Base-by-base conservation (phyloP, 257 asterid genomes). In the Solanum chmielewskii region DNA sequence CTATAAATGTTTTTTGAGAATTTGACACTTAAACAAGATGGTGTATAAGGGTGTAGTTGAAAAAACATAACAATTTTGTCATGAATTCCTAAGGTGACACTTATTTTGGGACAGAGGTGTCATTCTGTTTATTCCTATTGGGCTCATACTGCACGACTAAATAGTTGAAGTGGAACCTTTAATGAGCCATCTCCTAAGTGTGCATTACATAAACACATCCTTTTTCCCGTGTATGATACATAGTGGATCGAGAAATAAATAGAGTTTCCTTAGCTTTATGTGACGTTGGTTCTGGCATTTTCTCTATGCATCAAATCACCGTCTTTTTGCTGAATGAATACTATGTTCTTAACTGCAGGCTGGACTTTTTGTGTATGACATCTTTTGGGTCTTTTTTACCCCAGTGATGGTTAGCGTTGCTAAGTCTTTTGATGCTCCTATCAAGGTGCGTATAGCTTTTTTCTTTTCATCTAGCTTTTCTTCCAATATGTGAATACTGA, bases 371-470 rank as follows among this genome's bases (percentile, higher is more conserved):
- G 88, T 97, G 9, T 97, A 97, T 13, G 98, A 97, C 90, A 95
- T 97, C 81, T 97, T 97, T 92, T 97, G 99, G 99, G 99, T 97
- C 44, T 95, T 97, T 92, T 97, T 95, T 86, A 97, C 99, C 77
- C 99, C 99, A 10, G 98, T 97, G 27, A 97, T 97, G 99, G 98
- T 97, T 88, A 95, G 98, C 87, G 99, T 97, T 76, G 98, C 98
- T 27, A 97, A 95, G 89, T 95, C 98, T 41, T 97, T 97, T 87
- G 98, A 97, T 87, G 98, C 99, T 85, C 99, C 98, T 41, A 97
- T 97, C 82, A 97, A 95, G 99, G 99, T 96, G 23, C 10, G 78
- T 70, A 47, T 83, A 47, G 52, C 10, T 16, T n/a, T 4, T 77
- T 80, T 39, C 12, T 35, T 35, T 73, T 21, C 39, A 14, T 44